Conservation (phyloP, 177 flowering plant genomes). For the Telopea speciosissima region DNA sequence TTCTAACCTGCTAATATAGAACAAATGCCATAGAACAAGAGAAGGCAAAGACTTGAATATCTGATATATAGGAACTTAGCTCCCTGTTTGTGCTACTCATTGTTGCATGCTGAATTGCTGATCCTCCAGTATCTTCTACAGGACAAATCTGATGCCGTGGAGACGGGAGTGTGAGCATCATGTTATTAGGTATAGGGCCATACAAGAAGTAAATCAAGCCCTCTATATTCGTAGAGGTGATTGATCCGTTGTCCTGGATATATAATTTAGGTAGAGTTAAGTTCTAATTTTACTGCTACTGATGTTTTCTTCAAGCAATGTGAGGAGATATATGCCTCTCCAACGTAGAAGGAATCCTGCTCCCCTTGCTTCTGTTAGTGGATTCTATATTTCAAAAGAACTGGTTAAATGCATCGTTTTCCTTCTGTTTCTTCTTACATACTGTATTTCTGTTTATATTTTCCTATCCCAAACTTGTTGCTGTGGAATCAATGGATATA, state of each 20-base stretch:
- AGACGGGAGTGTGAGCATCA: neutral
- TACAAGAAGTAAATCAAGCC: neutral
- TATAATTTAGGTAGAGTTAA: neutral
- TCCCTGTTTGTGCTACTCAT: too few species aligned
- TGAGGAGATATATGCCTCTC: neutral
- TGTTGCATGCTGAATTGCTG: neutral
- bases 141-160: conserved; percentile 11
- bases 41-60: too few species aligned
- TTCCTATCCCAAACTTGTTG: too few species aligned
- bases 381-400: neutral
- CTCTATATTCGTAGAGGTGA: conserved; percentile 2
- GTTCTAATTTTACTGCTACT: neutral
- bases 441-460: too few species aligned
- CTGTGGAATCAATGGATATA: too few species aligned
- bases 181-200: neutral
- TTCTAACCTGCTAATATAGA: too few species aligned
- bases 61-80: too few species aligned
- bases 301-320: neutral
- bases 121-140: neutral
- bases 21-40: too few species aligned
- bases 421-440: too few species aligned
- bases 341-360: neutral
- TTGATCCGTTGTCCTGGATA: neutral
- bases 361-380: neutral
- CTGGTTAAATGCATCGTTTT: neutral